These are phyloP conservation scores for Lactarius akahatsu DNA, from an alignment of 768 basidiomycete genomes.

Conservation along the genomic window DNA sequence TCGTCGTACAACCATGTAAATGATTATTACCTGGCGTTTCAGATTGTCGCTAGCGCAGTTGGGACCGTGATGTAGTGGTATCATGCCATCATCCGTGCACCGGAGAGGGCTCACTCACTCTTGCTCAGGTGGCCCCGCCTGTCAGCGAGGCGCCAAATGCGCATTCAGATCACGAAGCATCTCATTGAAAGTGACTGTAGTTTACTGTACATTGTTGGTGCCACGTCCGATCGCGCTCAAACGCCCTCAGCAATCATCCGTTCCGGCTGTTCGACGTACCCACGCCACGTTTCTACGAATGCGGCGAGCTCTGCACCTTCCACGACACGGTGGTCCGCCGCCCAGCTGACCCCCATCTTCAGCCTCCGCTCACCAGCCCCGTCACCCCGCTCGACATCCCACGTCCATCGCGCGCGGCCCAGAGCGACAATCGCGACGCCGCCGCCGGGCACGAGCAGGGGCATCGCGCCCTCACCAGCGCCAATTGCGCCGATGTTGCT, in stretches of 20 bases:
- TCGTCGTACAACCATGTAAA: background rate
- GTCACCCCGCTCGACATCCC: conserved; percentile 59
- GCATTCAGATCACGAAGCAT: background rate
- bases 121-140: too few relatives aligned
- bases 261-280: conserved; percentile 73
- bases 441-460: conserved; percentile 77
- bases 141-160: background rate
- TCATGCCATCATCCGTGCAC: too few relatives aligned
- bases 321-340: conserved; percentile 82
- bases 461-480: conserved; percentile 63
- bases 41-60: background rate
- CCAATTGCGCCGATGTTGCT: conserved; percentile 85
- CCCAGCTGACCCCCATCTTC: conserved; percentile 72
- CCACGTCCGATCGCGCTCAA: conserved; percentile 28
- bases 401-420: conserved; percentile 74
- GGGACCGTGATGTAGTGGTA: background rate
- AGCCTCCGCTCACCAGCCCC: conserved; percentile 52
- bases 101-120: background rate
- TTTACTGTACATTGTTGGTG: background rate
- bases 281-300: conserved; percentile 84
- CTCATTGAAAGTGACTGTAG: background rate
- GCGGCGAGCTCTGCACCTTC: conserved; percentile 89
- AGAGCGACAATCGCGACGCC: conserved; percentile 85
- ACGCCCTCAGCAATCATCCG: conserved; percentile 57
- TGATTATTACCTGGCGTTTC: background rate